phyloP scores from a whole-genome alignment of 2,329 filamentous ascomycete genomes.

The Lasiodiplodia hormozganensis region DNA sequence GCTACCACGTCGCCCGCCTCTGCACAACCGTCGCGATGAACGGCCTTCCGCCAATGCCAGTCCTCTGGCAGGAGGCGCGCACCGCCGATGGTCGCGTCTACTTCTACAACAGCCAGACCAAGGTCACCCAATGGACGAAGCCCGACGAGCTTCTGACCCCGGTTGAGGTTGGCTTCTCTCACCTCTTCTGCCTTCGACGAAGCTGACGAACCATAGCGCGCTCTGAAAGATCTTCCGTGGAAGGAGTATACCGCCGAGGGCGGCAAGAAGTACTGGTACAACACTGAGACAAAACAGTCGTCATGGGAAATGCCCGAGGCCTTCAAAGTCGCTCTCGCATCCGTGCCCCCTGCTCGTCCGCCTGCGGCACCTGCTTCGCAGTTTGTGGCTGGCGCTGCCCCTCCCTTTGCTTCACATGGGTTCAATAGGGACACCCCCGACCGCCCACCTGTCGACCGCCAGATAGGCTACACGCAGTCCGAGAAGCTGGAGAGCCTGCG shows the following conservation, averaged over 20 bases:
- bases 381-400: constrained; percentile 66
- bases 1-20: not conserved
- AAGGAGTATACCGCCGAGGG: constrained; percentile 88
- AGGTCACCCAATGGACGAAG: constrained; percentile 92
- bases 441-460: constrained; percentile 54
- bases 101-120: constrained; percentile 88
- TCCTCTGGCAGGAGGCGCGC: constrained; percentile 80
- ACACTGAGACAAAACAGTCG: constrained; percentile 88
- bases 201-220: constrained; percentile 64
- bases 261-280: constrained; percentile 92
- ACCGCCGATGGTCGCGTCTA: constrained; percentile 84
- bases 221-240: constrained; percentile 84
- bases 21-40: constrained; percentile 60
- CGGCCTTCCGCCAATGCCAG: constrained; percentile 59
- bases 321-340: constrained; percentile 76
- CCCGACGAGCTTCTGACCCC: constrained; percentile 86
- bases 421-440: constrained; percentile 40
- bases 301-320: constrained; percentile 92
- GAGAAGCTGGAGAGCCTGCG: constrained; percentile 26
- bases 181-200: constrained; percentile 30
- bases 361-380: constrained; percentile 54
- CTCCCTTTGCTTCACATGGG: constrained; percentile 46
- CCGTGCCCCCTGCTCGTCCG: constrained; percentile 49
- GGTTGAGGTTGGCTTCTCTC: constrained; percentile 68
- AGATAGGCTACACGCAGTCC: constrained; percentile 50